These are phyloP conservation scores for Podosphaera xanthii DNA, from an alignment of 2,329 filamentous ascomycete species.

Conservation along the genomic window DNA sequence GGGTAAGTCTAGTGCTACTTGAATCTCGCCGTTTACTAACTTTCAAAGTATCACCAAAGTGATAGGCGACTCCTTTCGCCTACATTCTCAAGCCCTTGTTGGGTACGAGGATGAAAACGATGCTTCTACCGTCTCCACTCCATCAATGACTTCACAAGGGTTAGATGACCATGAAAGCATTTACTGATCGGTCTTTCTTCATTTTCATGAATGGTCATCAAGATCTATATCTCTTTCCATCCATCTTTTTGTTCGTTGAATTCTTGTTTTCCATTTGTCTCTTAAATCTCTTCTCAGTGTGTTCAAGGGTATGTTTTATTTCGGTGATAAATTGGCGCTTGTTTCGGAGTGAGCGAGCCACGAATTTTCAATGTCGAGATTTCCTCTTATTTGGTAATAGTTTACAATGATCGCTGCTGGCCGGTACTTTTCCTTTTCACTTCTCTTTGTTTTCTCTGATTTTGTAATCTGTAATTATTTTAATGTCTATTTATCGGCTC, in stretches of 20 bases:
- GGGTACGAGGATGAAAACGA: conserved; percentile 78
- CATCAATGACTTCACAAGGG: conserved; percentile 49
- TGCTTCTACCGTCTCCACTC: conserved; percentile 43
- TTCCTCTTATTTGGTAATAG: not conserved
- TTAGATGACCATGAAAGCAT: conserved; percentile 41
- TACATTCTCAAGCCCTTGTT: conserved; percentile 81
- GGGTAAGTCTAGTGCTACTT: conserved; percentile 52
- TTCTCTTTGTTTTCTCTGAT: not conserved
- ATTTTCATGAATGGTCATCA: conserved; percentile 14
- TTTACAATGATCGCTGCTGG: not conserved
- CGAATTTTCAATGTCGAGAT: not conserved
- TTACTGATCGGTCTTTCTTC: conserved; percentile 29
- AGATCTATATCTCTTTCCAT: conserved; percentile 13
- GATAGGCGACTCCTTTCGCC: conserved; percentile 94
- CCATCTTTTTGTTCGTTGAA: too few relatives aligned
- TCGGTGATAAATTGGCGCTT: not conserved
- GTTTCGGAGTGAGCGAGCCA: not conserved
- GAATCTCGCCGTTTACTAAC: not conserved
- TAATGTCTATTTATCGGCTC: not conserved
- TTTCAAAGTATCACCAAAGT: conserved; percentile 57
- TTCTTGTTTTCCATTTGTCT: too few relatives aligned
- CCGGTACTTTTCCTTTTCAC: not conserved
- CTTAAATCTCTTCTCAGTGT: not conserved
- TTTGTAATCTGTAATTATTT: not conserved
- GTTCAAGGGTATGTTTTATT: not conserved